Conservation (phyloP, 208 protist species). For the Trypanosoma rangeli region DNA sequence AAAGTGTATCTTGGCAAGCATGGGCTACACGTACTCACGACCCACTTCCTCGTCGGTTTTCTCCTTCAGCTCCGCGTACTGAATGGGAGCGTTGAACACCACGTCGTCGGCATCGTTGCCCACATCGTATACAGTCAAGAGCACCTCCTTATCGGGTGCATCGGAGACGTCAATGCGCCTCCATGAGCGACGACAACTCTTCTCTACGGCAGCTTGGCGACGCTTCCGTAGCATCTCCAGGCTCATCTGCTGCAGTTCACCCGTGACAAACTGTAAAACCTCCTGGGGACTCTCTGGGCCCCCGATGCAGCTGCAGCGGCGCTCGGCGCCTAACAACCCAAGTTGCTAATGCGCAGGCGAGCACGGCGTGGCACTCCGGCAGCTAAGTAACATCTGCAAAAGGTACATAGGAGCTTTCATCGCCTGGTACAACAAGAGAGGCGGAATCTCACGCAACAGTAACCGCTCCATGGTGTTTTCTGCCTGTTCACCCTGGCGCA, state of each 20-base stretch:
- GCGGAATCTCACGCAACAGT: slow-evolving; percentile 1
- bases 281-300: background rate
- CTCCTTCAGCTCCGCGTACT: background rate
- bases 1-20: background rate
- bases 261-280: background rate
- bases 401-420: background rate
- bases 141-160: background rate
- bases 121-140: background rate
- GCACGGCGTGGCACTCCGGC: background rate
- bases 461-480: background rate
- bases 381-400: background rate
- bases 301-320: background rate
- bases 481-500: background rate
- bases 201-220: background rate
- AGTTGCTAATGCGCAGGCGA: background rate
- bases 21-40: background rate
- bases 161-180: background rate
- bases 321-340: background rate
- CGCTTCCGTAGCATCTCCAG: background rate
- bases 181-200: background rate
- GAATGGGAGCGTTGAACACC: slow-evolving; percentile 6
- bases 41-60: background rate
- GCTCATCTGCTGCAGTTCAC: background rate
- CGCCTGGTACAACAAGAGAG: background rate
- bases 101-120: background rate